These are phyloP conservation scores for Thraustochytrium sp. DNA, from an alignment of 352 stramenopile genomes.

Conservation along the genomic window DNA sequence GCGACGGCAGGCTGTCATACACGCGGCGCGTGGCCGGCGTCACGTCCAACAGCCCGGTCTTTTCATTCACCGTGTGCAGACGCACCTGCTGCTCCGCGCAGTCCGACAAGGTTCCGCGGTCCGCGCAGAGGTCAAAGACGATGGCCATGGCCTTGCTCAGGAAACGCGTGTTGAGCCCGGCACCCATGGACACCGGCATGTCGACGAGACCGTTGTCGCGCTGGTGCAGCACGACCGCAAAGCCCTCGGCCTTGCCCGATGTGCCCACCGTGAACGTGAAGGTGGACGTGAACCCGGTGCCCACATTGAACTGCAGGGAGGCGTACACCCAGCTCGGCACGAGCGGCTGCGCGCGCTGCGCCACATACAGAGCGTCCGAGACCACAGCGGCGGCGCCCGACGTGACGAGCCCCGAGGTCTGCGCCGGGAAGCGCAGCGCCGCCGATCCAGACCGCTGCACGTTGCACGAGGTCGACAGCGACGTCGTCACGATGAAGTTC, in stretches of 20 bases:
- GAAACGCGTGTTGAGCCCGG: background rate
- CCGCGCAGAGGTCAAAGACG: constrained; percentile 34
- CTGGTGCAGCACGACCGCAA: constrained; percentile 34
- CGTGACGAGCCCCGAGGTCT: background rate
- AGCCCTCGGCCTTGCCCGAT: background rate
- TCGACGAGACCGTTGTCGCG: background rate
- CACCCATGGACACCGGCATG: background rate
- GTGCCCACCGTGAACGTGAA: background rate
- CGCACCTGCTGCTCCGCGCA: background rate
- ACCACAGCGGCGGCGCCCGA: background rate
- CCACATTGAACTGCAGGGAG: background rate
- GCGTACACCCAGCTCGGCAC: background rate
- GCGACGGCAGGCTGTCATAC: background rate
- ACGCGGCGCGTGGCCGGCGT: background rate
- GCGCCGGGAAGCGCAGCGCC: background rate
- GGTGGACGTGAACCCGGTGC: background rate
- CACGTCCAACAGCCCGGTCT: background rate
- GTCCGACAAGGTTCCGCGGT: background rate
- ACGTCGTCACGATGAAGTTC: constrained; percentile 25
- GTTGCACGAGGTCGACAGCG: constrained; percentile 3
- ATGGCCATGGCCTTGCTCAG: background rate
- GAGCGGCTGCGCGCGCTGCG: background rate
- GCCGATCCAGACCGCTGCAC: background rate
- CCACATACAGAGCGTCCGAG: background rate
- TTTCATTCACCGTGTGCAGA: background rate